Percentiles rank a stretch among this genome's conserved stretches.
phyloP scores from a whole-genome alignment of 768 basidiomycete species.

The Suillus bovinus region DNA sequence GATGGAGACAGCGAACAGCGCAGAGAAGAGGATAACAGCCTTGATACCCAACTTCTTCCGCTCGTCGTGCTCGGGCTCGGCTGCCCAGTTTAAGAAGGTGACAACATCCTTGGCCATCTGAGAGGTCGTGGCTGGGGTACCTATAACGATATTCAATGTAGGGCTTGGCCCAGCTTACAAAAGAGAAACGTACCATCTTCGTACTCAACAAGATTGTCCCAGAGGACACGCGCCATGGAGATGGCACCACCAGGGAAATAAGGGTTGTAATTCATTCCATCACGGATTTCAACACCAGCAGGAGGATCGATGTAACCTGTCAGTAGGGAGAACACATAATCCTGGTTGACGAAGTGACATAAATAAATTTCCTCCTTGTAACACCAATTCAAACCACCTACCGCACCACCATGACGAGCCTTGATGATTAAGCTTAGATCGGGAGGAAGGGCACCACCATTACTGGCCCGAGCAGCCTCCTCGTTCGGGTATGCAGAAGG shows the following conservation, averaged over 20 bases:
- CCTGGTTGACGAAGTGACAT: constrained; percentile 45
- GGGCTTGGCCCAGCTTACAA: background rate
- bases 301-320: constrained; percentile 98
- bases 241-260: constrained; percentile 99
- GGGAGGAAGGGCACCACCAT: constrained; percentile 94
- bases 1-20: constrained; percentile 75
- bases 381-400: constrained; percentile 42
- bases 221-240: constrained; percentile 96
- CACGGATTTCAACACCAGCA: constrained; percentile 91
- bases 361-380: constrained; percentile 9
- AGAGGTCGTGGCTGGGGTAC: constrained; percentile 93
- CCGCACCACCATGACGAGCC: constrained; percentile 95
- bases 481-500: constrained; percentile 96
- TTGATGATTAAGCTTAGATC: constrained; percentile 97
- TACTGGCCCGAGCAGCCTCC: constrained; percentile 92
- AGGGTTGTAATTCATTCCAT: constrained; percentile 98
- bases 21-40: constrained; percentile 90
- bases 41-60: constrained; percentile 97
- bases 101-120: constrained; percentile 99
- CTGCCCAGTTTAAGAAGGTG: constrained; percentile 94
- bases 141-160: constrained; percentile 38
- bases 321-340: constrained; percentile 95
- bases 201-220: constrained; percentile 95
- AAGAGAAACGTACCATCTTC: constrained; percentile 69
- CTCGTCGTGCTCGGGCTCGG: constrained; percentile 98